Base-by-base conservation (phyloP, 768 basidiomycete genomes). In the Mycena olivaceomarginata region DNA sequence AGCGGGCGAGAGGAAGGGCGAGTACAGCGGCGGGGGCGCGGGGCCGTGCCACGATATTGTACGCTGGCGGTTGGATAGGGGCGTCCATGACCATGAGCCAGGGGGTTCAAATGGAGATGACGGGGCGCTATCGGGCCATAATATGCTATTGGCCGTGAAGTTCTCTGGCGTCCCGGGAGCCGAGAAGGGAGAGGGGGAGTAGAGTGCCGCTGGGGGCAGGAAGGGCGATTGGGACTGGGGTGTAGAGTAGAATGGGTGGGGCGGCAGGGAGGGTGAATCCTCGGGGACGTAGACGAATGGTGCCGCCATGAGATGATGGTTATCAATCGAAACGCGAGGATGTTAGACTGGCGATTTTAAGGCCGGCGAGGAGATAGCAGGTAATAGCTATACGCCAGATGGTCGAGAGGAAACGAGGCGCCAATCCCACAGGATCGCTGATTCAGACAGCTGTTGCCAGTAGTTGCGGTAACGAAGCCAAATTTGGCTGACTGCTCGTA, bases 211-310 rank as follows among this genome's bases (percentile, higher is more conserved):
- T 4, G 75, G 75, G 2, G 70, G 70, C 11, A 76, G 56, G 46
- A 76, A 76, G 11, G 75, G 75, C 5, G 75, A 76, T 2, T n/a
- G 31, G 12, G 31, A 16, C 39, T 57, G 65, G 2, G 75, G 75
- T 6, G 70, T 72, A 0, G 75, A 67, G 39, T 67, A 76, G 75
- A 62, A 76, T 37, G 75, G 75, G 22, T 72, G 51, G 59, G 67
- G 59, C 13, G 65, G 57, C 2, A 4, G 16, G 5, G 70, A 15
- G 5, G 70, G 64, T 5, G 75, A 76, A 8, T 13, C 72, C n/a
- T 76, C 75, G 22, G 75, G 75, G 7, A 76, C 70, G 63, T 62
- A 76, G 18, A 76, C 70, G 18, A 76, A 76, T 0, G 75, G 75
- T 2, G 70, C 56, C 13, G 75, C 46, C 75, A 76, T 76, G 66